These are phyloP conservation scores for Lasiodiplodia theobromae DNA, from an alignment of 2,329 filamentous ascomycete species.

Conservation along the genomic window DNA sequence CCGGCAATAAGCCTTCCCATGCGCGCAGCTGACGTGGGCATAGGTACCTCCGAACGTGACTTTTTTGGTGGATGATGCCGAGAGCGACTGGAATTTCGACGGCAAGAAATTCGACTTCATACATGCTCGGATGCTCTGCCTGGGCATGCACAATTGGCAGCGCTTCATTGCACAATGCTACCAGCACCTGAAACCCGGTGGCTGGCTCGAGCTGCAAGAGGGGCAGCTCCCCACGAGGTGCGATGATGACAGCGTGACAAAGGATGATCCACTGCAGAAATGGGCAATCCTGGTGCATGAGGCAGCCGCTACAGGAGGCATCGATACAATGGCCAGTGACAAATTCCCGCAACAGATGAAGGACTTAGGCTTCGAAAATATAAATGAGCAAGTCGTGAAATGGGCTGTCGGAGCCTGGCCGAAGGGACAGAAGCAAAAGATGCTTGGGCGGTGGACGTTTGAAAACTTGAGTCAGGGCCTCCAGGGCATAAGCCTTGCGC, in stretches of 20 bases:
- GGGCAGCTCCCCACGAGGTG: conserved; percentile 32
- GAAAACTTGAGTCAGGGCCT: conserved; percentile 28
- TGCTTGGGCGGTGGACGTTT: conserved; percentile 27
- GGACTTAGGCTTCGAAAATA: conserved; percentile 39
- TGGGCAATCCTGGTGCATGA: conserved; percentile 19
- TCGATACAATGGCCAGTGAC: conserved; percentile 36
- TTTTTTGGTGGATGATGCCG: conserved; percentile 46
- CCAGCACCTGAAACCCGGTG: conserved; percentile 55
- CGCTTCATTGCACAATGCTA: conserved; percentile 54
- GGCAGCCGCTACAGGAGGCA: conserved; percentile 29
- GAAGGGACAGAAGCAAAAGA: conserved; percentile 31
- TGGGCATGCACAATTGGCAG: conserved; percentile 62
- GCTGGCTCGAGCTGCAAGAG: conserved; percentile 61
- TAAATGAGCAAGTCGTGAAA: conserved; percentile 41
- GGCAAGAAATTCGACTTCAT: conserved; percentile 63
- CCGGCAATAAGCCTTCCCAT: conserved; percentile 30
- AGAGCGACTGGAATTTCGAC: conserved; percentile 61
- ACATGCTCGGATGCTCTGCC: conserved; percentile 60
- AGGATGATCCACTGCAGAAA: conserved; percentile 6
- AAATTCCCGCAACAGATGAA: conserved; percentile 47
- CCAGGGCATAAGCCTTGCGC: conserved; percentile 29
- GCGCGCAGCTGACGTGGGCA: not conserved
- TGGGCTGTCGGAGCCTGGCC: conserved; percentile 39
- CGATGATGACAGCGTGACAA: conserved; percentile 32
- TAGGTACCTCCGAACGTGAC: conserved; percentile 47